Base-by-base conservation (phyloP, 2,329 filamentous ascomycete genomes). In the Pseudogymnoascus destructans region DNA sequence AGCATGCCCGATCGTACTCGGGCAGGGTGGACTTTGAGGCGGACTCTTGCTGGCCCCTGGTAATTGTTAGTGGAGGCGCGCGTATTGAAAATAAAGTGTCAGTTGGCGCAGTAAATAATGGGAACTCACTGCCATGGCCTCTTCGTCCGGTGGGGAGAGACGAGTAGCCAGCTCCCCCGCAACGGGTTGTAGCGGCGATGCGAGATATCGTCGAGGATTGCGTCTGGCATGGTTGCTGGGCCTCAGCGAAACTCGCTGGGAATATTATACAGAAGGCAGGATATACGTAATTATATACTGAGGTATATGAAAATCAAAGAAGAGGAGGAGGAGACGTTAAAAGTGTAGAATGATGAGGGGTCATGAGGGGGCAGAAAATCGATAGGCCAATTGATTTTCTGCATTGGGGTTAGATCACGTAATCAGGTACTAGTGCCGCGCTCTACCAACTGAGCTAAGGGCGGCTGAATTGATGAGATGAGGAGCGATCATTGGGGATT, bases 141-240 rank as follows among this genome's bases (percentile, higher is more conserved):
- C 80, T 97, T 97, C 57, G 91, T 97, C 58, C 93, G 79, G 73
- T 98, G 93, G 61, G 93, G 93, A 13, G 93, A 97, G 11, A 98
- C 93, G 35, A 98, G 80, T 61, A 98, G 80, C 86, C 91, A 95
- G 62, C 86, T 89, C 61, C 89, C 90, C 64, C 88, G 86, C 62
- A 98, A 78, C 57, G 89, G 88, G 70, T 98, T 98, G 72, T 87
- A 97, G 70, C 93, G 86, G 67, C 93, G 80, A 71, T 98, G 93
- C 40, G 93, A 95, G 67, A 98, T 97, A 71, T 98, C 92, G 76
- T 97, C 85, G 56, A 98, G 83, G 55, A 92, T 83, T 63, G 82
- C 78, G 68, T 87, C 84, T 7, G 82, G 80, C 86, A 90, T 91
- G 52, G 62, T 73, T 57, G n/a, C 30, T 58, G 38, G 7, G 30